Conservation (phyloP, 371 early-diverging fungal species). For the Cokeromyces recurvatus region DNA sequence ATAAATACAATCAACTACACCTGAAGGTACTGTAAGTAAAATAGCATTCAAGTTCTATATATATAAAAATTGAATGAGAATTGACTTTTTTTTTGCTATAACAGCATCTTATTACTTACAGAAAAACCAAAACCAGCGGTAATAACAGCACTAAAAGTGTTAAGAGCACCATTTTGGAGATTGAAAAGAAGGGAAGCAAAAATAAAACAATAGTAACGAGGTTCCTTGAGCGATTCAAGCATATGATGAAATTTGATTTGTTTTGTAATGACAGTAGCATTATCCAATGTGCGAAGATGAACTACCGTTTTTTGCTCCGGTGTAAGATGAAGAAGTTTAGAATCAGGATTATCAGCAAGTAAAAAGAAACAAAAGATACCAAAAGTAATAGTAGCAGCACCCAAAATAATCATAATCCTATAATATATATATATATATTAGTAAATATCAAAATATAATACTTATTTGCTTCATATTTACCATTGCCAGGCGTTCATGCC, state of each 20-base stretch:
- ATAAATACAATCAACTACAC: constrained; percentile 24
- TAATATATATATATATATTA: too few relatives aligned
- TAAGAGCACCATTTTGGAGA: constrained; percentile 35
- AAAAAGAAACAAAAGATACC: constrained; percentile 17
- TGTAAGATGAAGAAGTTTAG: constrained; percentile 11
- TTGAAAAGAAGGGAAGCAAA: constrained; percentile 27
- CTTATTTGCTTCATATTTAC: constrained; percentile 1
- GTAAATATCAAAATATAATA: not conserved
- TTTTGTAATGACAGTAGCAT: constrained; percentile 22
- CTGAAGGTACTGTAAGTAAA: constrained; percentile 35
- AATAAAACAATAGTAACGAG: constrained; percentile 19
- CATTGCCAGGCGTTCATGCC: constrained; percentile 46
- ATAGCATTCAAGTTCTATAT: constrained; percentile 29
- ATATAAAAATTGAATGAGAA: not conserved
- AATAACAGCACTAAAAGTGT: constrained; percentile 30
- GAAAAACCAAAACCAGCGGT: constrained; percentile 36
- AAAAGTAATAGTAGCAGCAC: constrained; percentile 8
- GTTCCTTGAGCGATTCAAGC: constrained; percentile 27
- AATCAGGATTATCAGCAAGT: constrained; percentile 13
- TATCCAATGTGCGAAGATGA: constrained; percentile 21
- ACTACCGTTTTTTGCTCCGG: constrained; percentile 20
- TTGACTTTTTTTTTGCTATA: not conserved
- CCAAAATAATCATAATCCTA: constrained; percentile 22
- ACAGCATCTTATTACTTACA: too few relatives aligned
- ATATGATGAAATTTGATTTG: constrained; percentile 27